Evolutionary conservation across 768 basidiomycete genomes (phyloP).

Genomic region (Piloderma croceum): DNA sequence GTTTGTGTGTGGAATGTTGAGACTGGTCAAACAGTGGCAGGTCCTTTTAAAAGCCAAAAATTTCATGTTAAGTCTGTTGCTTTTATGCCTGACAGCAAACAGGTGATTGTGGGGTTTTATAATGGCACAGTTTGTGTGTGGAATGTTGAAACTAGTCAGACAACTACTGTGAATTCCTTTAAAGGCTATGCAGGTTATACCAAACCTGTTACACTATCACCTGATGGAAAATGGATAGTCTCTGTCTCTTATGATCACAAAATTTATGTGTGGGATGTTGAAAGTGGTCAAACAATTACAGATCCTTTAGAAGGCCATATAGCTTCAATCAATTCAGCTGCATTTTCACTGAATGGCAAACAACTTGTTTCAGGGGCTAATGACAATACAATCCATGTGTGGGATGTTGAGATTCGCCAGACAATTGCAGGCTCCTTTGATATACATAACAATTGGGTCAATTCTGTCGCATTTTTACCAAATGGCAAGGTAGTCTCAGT

Average conservation of each 20-base stretch:
- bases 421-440: neutral
- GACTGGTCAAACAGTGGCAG: no score
- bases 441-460: neutral
- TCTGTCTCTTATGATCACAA: no score
- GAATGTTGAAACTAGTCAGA: no score
- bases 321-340: slow-evolving; percentile 9
- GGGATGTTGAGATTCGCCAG: slow-evolving; percentile 5
- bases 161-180: no score
- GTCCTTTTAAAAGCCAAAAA: no score
- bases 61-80: no score
- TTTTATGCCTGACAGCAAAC: no score
- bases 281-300: slow-evolving; percentile 2
- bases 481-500: slow-evolving; percentile 40
- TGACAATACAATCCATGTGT: slow-evolving; percentile 16
- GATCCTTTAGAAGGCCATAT: slow-evolving; percentile 15
- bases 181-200: neutral
- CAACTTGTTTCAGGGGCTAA: slow-evolving; percentile 24
- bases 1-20: no score
- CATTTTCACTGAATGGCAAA: slow-evolving; percentile 24
- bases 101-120: no score
- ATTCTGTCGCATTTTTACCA: slow-evolving; percentile 27
- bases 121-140: no score
- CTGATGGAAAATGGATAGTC: no score
- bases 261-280: slow-evolving; percentile 22
- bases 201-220: slow-evolving; percentile 2